phyloP scores from a whole-genome alignment of 2,329 filamentous ascomycete genomes.

The Teratosphaeria pseudoeucalypti region DNA sequence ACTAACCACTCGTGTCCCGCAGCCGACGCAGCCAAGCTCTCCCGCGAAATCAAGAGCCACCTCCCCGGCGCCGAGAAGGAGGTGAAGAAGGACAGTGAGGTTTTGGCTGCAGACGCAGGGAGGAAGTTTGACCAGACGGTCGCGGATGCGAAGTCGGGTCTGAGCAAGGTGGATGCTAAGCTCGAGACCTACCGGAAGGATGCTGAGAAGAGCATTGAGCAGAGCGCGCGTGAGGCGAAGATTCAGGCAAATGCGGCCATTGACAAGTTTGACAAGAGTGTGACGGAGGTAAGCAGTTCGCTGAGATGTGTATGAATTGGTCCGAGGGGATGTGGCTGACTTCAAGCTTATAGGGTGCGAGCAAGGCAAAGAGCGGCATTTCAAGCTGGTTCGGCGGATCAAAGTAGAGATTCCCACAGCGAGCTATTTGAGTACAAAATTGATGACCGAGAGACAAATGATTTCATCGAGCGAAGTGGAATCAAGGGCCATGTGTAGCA shows the following conservation, averaged over 20 bases:
- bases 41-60: constrained; percentile 55
- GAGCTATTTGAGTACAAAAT: not conserved
- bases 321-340: not conserved
- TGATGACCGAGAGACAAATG: not conserved
- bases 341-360: not conserved
- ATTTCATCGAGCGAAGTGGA: not conserved
- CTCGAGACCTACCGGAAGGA: constrained; percentile 20
- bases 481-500: too few species aligned
- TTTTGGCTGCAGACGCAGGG: constrained; percentile 29
- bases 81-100: constrained; percentile 33
- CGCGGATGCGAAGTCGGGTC: constrained; percentile 7
- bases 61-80: constrained; percentile 44
- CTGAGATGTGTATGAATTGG: not conserved
- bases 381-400: constrained; percentile 1
- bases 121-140: constrained; percentile 42
- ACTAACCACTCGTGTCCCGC: constrained; percentile 1
- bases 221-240: constrained; percentile 54
- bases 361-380: not conserved
- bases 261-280: constrained; percentile 71
- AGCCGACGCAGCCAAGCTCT: constrained; percentile 69
- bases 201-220: constrained; percentile 51
- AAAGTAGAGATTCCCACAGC: not conserved
- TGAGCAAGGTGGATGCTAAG: constrained; percentile 13
- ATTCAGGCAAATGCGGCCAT: constrained; percentile 44
- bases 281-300: constrained; percentile 34